Percentiles rank a stretch among this genome's conserved stretches.
These are phyloP conservation scores for Xylariales sp. DNA, from an alignment of 2,329 filamentous ascomycete genomes.

Conservation along the genomic window DNA sequence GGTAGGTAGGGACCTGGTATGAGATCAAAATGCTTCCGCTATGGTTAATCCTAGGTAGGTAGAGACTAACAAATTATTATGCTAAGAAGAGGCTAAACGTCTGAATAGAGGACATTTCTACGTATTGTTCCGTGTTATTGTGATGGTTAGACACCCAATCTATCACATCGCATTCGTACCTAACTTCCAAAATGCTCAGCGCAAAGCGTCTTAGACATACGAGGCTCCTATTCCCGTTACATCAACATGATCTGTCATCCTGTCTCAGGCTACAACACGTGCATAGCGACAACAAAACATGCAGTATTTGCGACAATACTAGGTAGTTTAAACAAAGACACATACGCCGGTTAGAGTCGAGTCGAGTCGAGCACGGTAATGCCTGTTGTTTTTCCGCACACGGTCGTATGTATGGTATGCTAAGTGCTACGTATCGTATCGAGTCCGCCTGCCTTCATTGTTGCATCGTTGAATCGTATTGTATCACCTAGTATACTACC, in stretches of 20 bases:
- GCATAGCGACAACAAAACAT: background rate
- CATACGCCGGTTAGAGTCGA: background rate
- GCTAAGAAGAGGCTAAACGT: background rate
- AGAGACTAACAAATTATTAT: background rate
- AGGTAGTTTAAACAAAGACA: conserved; percentile 4
- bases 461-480: background rate
- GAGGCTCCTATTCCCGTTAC: background rate
- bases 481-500: too few relatives aligned
- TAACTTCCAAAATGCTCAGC: too few relatives aligned
- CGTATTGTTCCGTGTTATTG: too few relatives aligned
- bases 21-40: background rate
- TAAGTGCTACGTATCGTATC: background rate
- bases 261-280: conserved; percentile 7
- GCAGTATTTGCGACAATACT: background rate
- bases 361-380: background rate
- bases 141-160: too few relatives aligned
- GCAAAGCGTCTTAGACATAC: too few relatives aligned
- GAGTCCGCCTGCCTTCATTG: background rate
- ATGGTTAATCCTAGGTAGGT: background rate
- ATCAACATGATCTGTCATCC: background rate
- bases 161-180: too few relatives aligned
- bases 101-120: background rate
- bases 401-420: background rate
- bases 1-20: too few relatives aligned
- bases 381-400: conserved; percentile 1